Evolutionary conservation across 805 yeast genomes (phyloP).

Genomic region (Starmerella potacharoeniae): DNA sequence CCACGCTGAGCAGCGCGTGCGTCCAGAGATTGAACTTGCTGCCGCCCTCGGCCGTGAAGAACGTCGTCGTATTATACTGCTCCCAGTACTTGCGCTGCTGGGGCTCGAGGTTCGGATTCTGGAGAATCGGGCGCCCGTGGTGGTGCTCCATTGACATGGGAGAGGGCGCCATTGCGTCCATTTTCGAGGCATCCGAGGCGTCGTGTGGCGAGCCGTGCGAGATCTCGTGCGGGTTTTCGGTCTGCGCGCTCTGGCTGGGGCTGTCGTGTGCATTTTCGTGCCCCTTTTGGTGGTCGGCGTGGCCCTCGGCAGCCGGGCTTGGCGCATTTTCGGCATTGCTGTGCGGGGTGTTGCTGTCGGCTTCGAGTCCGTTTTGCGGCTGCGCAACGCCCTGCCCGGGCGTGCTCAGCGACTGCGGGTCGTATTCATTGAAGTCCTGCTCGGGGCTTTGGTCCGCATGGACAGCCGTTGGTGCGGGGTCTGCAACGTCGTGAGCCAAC

Average conservation of each 20-base stretch:
- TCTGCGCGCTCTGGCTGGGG: background rate
- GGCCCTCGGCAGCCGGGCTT: background rate
- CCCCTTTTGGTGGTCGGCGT: background rate
- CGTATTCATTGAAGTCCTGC: background rate
- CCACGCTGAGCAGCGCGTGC: conserved; percentile 40
- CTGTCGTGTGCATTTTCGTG: background rate
- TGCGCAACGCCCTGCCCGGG: background rate
- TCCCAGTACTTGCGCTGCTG: conserved; percentile 73
- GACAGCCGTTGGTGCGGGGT: background rate
- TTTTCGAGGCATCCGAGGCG: background rate
- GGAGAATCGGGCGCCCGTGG: conserved; percentile 38
- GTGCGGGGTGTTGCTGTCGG: too few relatives aligned
- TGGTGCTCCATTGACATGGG: conserved; percentile 20
- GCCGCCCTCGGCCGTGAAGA: conserved; percentile 38
- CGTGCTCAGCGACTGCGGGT: background rate
- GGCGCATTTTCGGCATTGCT: background rate
- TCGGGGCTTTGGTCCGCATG: background rate
- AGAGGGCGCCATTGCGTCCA: conserved; percentile 13
- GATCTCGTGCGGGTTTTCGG: background rate
- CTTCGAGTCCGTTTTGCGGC: too few relatives aligned
- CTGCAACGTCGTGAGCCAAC: background rate
- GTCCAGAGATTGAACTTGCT: conserved; percentile 41
- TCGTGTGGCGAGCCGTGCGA: background rate
- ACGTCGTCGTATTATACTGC: conserved; percentile 64
- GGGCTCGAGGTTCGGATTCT: conserved; percentile 50